Base-by-base conservation (phyloP, 768 basidiomycete species). In the Phaffia australis region DNA sequence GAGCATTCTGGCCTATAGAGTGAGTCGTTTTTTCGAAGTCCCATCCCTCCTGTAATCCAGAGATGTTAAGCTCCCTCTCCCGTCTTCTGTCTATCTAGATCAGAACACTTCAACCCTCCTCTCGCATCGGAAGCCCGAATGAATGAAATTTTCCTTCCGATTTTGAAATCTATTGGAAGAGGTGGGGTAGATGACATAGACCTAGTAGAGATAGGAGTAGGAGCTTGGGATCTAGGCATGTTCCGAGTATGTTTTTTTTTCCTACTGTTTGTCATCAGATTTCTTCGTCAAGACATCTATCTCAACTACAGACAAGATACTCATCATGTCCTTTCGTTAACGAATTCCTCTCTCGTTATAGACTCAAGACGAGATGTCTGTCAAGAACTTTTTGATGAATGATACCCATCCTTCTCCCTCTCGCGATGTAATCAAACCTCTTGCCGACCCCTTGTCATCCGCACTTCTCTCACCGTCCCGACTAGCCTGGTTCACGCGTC, bases 161-260 rank as follows among this genome's bases (percentile, higher is more conserved):
- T 69, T 14, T 58, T 69, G 19, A 25, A 52, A 47, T 50, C 29
- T 21, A 25, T 64, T 21, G 60, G 59, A 21, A 30, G 68, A 21
- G 49, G 60, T 15, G 47, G 48, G 2, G 23, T 51, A 21, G 25
- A 47, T 3, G 48, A 56, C 32, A 64, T 69, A 18, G 68, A 69
- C 59, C 23, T 69, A 54, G 63, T 65, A 30, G 68, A 65, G 58
- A 46, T 69, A 19, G 68, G 68, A 6, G 57, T 64, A 14, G 68
- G 68, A 59, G 63, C 68, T 7, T 69, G 68, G 68, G 68, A 69
- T 48, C 59, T 69, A 9, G 68, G 64, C 23, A 64, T 69, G 55
- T 60, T 60, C 25, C 59, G 56, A 27, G 64, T 65, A 16, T 19
- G 9, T 29, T 27, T 18, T 46, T 23, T 1, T 55, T 27, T 35